These are phyloP conservation scores for Rhynchosporium graminicola DNA, from an alignment of 2,329 filamentous ascomycete species.

Conservation along the genomic window DNA sequence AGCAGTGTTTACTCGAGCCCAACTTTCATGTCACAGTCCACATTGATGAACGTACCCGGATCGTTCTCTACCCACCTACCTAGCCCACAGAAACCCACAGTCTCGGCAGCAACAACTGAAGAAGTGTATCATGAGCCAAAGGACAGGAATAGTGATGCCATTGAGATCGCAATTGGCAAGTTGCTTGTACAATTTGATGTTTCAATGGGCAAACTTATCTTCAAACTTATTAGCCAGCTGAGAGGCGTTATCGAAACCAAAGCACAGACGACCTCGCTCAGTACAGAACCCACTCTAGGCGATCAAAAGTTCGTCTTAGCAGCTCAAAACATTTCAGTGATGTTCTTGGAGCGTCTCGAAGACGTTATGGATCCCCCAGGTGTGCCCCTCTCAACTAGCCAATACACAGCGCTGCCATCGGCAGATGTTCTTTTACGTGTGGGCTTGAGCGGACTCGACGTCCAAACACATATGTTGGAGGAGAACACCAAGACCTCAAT, in stretches of 20 bases:
- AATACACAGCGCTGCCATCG: constrained; percentile 16
- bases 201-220: constrained; percentile 39
- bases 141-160: constrained; percentile 19
- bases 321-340: constrained; percentile 36
- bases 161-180: constrained; percentile 38
- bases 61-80: constrained; percentile 56
- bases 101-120: neutral
- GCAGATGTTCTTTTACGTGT: constrained; percentile 38
- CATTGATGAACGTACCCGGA: constrained; percentile 58
- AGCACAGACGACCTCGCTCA: constrained; percentile 15
- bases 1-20: constrained; percentile 31
- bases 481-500: constrained; percentile 33
- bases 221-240: constrained; percentile 36
- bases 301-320: constrained; percentile 30
- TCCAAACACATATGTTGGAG: constrained; percentile 26
- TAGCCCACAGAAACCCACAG: constrained; percentile 17
- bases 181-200: constrained; percentile 39
- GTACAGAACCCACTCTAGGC: constrained; percentile 15
- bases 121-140: constrained; percentile 14
- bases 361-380: constrained; percentile 28
- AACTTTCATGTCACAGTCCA: constrained; percentile 34
- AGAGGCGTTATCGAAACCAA: constrained; percentile 30
- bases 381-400: constrained; percentile 12
- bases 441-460: constrained; percentile 34
- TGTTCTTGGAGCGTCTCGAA: constrained; percentile 40